A percentile compares a stretch with the other conserved stretches of the same genome.
Evolutionary conservation across 2,329 filamentous ascomycete species (phyloP).

Genomic region (Arthroderma sp.): DNA sequence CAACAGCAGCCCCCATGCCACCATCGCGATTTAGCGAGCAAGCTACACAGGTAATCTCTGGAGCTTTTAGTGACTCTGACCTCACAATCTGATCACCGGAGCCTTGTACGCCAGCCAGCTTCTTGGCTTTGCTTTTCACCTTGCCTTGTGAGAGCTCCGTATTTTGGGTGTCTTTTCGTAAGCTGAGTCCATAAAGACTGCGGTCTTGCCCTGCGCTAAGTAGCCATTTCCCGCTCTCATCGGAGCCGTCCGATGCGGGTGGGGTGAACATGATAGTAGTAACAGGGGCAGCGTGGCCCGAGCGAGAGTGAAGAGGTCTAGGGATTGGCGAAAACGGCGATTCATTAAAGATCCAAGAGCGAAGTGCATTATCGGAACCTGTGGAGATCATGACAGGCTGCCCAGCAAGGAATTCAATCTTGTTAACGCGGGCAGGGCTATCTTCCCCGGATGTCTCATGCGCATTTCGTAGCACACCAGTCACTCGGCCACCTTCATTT

Average conservation of each 20-base stretch:
- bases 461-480: slow-evolving; percentile 73
- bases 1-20: slow-evolving; percentile 73
- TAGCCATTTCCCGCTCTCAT: slow-evolving; percentile 84
- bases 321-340: slow-evolving; percentile 79
- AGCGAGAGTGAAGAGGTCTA: slow-evolving; percentile 69
- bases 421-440: slow-evolving; percentile 62
- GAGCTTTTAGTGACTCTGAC: slow-evolving; percentile 56
- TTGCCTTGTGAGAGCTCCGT: slow-evolving; percentile 85
- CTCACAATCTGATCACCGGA: slow-evolving; percentile 10
- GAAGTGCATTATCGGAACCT: slow-evolving; percentile 83
- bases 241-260: slow-evolving; percentile 75
- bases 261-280: slow-evolving; percentile 75
- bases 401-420: slow-evolving; percentile 74
- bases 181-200: slow-evolving; percentile 91
- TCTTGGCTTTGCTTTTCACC: slow-evolving; percentile 78
- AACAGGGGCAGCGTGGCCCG: slow-evolving; percentile 78
- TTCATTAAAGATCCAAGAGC: slow-evolving; percentile 94
- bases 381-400: slow-evolving; percentile 85
- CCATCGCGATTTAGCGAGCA: slow-evolving; percentile 89
- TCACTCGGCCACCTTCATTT: slow-evolving; percentile 73
- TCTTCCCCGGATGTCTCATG: slow-evolving; percentile 52
- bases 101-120: slow-evolving; percentile 26
- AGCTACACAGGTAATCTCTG: slow-evolving; percentile 82
- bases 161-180: slow-evolving; percentile 87
- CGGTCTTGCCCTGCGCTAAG: slow-evolving; percentile 79